A percentile compares a stretch with the other conserved stretches of the same genome.
Evolutionary conservation across 257 asterid species (phyloP).

Genomic region (Nicotiana undulata): DNA sequence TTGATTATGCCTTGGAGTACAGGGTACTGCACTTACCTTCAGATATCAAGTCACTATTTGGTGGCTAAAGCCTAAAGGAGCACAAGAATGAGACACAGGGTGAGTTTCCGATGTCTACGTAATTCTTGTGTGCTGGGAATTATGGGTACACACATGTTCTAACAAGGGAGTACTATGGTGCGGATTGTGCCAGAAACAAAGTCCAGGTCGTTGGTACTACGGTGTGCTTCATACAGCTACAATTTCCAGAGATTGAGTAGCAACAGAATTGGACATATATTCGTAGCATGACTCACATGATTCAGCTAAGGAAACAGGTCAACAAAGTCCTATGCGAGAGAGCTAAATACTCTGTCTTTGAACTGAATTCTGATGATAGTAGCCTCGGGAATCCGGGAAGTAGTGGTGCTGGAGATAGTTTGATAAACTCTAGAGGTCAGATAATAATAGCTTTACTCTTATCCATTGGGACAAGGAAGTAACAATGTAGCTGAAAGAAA

Average conservation of each 20-base stretch:
- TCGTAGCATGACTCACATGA: neutral
- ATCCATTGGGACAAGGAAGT: conserved; percentile 43
- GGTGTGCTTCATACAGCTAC: neutral
- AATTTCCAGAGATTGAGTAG: neutral
- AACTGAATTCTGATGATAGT: neutral
- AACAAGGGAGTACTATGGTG: too few species aligned
- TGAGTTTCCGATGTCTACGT: too few species aligned
- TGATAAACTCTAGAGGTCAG: too few species aligned
- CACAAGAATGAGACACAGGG: too few species aligned
- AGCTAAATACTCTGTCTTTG: too few species aligned
- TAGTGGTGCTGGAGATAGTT: too few species aligned
- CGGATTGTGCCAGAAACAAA: too few species aligned
- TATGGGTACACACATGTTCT: too few species aligned
- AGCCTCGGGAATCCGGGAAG: neutral
- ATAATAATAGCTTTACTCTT: conserved; percentile 25
- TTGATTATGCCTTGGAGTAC: neutral
- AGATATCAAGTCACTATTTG: neutral
- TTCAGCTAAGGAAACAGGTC: neutral
- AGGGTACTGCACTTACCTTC: neutral
- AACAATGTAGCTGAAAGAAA: conserved; percentile 16
- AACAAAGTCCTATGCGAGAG: neutral
- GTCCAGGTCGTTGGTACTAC: neutral
- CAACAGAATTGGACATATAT: neutral
- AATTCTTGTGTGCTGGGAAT: too few species aligned
- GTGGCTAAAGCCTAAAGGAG: neutral